Base-by-base conservation (phyloP, 140 eudicot species). In the Stevia rebaudiana region DNA sequence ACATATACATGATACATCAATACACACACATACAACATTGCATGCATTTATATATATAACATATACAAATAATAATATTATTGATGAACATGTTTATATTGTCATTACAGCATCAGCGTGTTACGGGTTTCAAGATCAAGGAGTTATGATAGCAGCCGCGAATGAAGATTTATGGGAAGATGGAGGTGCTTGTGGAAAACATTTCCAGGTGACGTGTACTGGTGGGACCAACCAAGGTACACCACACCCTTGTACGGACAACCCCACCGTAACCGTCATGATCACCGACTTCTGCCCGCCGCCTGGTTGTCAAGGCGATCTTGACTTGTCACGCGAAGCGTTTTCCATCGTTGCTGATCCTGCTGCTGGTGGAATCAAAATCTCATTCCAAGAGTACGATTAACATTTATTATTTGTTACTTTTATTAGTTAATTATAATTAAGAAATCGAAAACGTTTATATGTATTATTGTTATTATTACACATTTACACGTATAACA, bases 111-210 rank as follows among this genome's bases (percentile, higher is more conserved):
- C 85, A 11, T 80, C 85, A 21, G 63, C 79, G 12, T 71, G 85
- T 66, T 66, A 67, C 2, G 85, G 81, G 17, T 65, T 3, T 13
- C 4, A 39, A 41, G 66, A 55, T 19, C 21, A 63, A 11, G 72
- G 81, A 25, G 76, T 54, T 28, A 75, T 80, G 79, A 71, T 76
- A 18, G 85, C 81, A 0, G 81, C 81, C 21, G 81, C 85, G 2
- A 80, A 64, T 62, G 62, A 71, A 25, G 76, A 25, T 18, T 10
- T 80, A 42, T 80, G 68, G 67, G 21, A 71, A 24, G 60, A 33
- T 7, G 72, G 80, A 15, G 76, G 66, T 1, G 79, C 58, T 4
- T 80, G 81, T 18, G 85, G 85, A 2, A 61, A 52, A 31, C 21
- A 22, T 54, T 80, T 52, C 35, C 24, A 62, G 10, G 78, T 80